Percentiles rank a stretch among this genome's conserved stretches.
Conservation (phyloP, 495 filamentous ascomycete genomes). For the Cladorrhinum samala region DNA sequence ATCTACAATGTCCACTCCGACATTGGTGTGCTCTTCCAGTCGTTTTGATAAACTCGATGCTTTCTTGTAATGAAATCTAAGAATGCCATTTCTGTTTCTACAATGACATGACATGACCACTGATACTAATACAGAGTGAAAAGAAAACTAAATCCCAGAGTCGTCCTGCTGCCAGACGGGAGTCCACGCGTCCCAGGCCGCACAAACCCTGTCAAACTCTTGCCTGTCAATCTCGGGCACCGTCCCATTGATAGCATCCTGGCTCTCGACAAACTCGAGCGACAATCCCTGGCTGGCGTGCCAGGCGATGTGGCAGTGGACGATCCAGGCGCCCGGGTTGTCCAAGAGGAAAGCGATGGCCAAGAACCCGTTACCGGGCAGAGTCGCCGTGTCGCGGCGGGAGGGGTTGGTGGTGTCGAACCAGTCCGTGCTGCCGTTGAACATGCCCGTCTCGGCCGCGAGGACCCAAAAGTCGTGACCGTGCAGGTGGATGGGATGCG, state of each 20-base stretch:
- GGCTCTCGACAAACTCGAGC: slow-evolving; percentile 40
- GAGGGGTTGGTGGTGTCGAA: slow-evolving; percentile 44
- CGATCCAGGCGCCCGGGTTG: slow-evolving; percentile 48
- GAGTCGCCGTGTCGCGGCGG: slow-evolving; percentile 51
- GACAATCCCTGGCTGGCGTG: slow-evolving; percentile 43
- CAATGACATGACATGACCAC: too few species aligned
- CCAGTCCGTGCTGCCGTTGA: slow-evolving; percentile 17
- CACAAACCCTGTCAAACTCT: slow-evolving; percentile 1
- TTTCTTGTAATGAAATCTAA: too few species aligned
- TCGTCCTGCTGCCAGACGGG: slow-evolving; percentile 5
- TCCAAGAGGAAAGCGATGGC: slow-evolving; percentile 47
- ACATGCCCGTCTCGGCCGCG: slow-evolving; percentile 27
- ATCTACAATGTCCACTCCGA: too few species aligned
- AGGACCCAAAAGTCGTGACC: slow-evolving; percentile 56
- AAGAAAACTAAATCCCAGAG: slow-evolving; percentile 9
- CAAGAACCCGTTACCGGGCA: slow-evolving; percentile 33
- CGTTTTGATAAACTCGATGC: too few species aligned
- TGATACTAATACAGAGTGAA: too few species aligned
- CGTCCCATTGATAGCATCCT: slow-evolving; percentile 13
- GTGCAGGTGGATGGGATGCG: slow-evolving; percentile 38
- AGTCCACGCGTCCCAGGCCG: background rate
- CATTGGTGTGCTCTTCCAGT: too few species aligned
- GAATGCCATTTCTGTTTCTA: too few species aligned
- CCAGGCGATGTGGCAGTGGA: slow-evolving; percentile 53
- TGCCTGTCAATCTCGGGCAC: background rate